phyloP scores from a whole-genome alignment of 2,329 filamentous ascomycete genomes.

The Fusarium sp. region DNA sequence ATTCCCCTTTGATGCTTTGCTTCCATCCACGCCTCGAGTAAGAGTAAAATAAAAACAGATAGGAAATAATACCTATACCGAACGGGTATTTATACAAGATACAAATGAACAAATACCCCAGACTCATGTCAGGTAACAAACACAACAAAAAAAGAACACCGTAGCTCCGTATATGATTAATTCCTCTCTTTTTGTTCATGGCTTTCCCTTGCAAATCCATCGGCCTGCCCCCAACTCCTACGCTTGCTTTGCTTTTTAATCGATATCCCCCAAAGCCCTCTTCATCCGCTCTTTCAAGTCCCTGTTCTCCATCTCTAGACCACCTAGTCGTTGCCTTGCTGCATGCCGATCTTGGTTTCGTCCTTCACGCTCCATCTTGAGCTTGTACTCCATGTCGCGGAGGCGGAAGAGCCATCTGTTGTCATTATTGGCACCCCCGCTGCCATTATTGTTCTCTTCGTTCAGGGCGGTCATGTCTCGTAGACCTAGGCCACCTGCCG shows the following conservation, averaged over 20 bases:
- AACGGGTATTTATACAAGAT: slow-evolving; percentile 40
- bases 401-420: slow-evolving; percentile 87
- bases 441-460: slow-evolving; percentile 25
- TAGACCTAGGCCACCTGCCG: slow-evolving; percentile 39
- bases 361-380: slow-evolving; percentile 91
- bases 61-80: slow-evolving; percentile 16
- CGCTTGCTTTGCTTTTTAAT: slow-evolving; percentile 33
- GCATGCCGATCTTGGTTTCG: slow-evolving; percentile 85
- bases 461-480: slow-evolving; percentile 47
- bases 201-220: slow-evolving; percentile 24
- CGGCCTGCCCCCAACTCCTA: slow-evolving; percentile 8
- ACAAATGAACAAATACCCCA: slow-evolving; percentile 1
- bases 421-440: slow-evolving; percentile 59
- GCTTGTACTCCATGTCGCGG: slow-evolving; percentile 85
- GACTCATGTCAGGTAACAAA: slow-evolving; percentile 13
- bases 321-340: slow-evolving; percentile 81
- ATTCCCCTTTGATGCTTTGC: slow-evolving; percentile 14
- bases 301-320: slow-evolving; percentile 78
- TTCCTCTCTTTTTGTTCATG: slow-evolving; percentile 5
- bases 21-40: slow-evolving; percentile 20
- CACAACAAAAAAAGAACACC: slow-evolving; percentile 35
- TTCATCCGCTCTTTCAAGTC: slow-evolving; percentile 73
- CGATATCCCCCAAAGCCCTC: slow-evolving; percentile 46
- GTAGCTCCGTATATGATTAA: slow-evolving; percentile 37
- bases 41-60: slow-evolving; percentile 1